These are phyloP conservation scores for Exserohilum rostratum DNA, from an alignment of 2,329 filamentous ascomycete genomes.

Conservation along the genomic window DNA sequence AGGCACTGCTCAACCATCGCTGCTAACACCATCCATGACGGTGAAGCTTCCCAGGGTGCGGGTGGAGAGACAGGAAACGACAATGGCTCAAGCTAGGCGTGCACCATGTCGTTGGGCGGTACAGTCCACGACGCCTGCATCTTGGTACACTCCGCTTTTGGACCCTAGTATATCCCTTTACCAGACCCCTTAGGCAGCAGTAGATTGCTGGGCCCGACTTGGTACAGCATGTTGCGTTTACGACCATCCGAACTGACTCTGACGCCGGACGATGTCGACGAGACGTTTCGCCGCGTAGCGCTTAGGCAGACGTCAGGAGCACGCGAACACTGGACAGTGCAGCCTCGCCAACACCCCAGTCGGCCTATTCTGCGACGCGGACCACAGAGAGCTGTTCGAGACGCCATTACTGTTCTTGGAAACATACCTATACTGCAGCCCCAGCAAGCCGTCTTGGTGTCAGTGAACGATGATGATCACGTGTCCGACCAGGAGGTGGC, in stretches of 20 bases:
- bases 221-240: slow-evolving; percentile 42
- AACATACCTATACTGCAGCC: slow-evolving; percentile 34
- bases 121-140: neutral
- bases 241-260: slow-evolving; percentile 46
- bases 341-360: slow-evolving; percentile 11
- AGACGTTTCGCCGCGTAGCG: slow-evolving; percentile 41
- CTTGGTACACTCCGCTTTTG: slow-evolving; percentile 19
- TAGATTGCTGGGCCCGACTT: slow-evolving; percentile 11
- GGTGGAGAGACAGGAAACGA: neutral
- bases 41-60: neutral
- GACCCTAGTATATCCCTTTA: slow-evolving; percentile 17
- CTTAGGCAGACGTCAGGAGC: slow-evolving; percentile 25
- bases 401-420: slow-evolving; percentile 35
- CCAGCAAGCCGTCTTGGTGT: slow-evolving; percentile 28
- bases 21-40: neutral
- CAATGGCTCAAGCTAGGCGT: neutral
- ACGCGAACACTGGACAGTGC: slow-evolving; percentile 7
- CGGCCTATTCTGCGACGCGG: slow-evolving; percentile 37
- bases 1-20: neutral
- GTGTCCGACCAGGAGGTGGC: neutral
- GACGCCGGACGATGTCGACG: slow-evolving; percentile 46
- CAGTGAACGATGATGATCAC: slow-evolving; percentile 22
- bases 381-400: slow-evolving; percentile 38
- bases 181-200: slow-evolving; percentile 7
- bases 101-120: neutral